Evolutionary conservation across 345 rosid species (phyloP).

Genomic region (Acer saccharum): DNA sequence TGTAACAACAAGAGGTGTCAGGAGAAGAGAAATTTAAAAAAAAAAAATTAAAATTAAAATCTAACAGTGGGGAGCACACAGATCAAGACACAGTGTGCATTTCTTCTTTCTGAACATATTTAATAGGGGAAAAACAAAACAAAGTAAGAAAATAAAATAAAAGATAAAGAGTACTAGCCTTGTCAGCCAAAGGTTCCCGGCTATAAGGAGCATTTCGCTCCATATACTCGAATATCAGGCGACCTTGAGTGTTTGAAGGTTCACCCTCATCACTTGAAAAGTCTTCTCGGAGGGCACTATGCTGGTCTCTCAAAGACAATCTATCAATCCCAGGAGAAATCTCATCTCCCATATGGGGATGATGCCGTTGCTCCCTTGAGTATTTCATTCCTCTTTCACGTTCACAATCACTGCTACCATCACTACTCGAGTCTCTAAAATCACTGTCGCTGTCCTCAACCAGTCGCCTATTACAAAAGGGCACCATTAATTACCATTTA

Average conservation of each 20-base stretch:
- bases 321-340: conserved; percentile 43
- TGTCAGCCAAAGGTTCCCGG: conserved; percentile 90
- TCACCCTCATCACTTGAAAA: conserved; percentile 82
- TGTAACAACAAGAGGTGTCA: conserved; percentile 29
- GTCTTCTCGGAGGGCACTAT: conserved; percentile 38
- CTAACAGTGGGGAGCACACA: neutral
- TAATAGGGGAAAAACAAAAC: neutral
- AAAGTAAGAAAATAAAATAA: neutral
- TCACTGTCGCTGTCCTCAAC: conserved; percentile 84
- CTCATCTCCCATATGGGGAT: conserved; percentile 20
- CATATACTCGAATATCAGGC: conserved; percentile 70
- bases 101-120: neutral
- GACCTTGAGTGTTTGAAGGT: conserved; percentile 46
- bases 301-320: conserved; percentile 53
- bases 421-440: conserved; percentile 70
- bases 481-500: neutral
- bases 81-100: neutral
- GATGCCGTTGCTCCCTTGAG: conserved; percentile 34
- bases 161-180: conserved; percentile 48
- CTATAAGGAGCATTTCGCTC: conserved; percentile 78
- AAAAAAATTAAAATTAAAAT: neutral
- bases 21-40: neutral
- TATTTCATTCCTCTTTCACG: conserved; percentile 43
- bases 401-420: conserved; percentile 76
- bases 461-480: conserved; percentile 24